Conservation (phyloP, 257 asterid species). For the Knoxia roxburghii region DNA sequence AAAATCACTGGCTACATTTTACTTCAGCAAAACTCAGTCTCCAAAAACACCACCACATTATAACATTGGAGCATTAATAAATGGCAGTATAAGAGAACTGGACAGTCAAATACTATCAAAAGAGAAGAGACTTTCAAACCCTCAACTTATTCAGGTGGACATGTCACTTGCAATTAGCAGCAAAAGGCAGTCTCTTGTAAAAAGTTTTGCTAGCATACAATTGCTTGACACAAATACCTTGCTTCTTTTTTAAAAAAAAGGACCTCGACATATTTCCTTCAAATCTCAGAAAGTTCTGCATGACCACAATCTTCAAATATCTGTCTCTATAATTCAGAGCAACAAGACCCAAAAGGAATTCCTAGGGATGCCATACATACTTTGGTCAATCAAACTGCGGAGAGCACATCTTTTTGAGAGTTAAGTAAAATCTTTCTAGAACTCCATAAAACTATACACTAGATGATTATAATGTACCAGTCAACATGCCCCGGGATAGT, state of each 20-base stretch:
- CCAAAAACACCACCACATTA: neutral
- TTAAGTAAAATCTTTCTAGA: neutral
- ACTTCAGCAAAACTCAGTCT: neutral
- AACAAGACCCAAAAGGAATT: neutral
- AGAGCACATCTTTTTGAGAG: neutral
- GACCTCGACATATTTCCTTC: neutral
- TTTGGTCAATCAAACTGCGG: neutral
- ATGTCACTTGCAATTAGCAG: neutral
- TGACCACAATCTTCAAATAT: neutral
- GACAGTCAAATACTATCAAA: neutral
- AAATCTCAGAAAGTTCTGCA: neutral
- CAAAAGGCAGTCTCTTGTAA: neutral
- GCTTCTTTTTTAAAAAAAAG: neutral
- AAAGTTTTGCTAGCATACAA: neutral
- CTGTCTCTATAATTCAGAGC: neutral
- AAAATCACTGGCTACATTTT: neutral
- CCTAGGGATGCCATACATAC: neutral
- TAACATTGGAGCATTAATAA: neutral
- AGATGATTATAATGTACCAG: neutral
- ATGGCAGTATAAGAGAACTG: neutral
- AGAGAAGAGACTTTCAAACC: neutral
- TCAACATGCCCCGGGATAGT: neutral
- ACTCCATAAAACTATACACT: neutral
- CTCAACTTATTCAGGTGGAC: conserved; percentile 7
- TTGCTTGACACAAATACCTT: neutral